These are phyloP conservation scores for Pichia ethanolica DNA, from an alignment of 805 yeast genomes.

Conservation along the genomic window DNA sequence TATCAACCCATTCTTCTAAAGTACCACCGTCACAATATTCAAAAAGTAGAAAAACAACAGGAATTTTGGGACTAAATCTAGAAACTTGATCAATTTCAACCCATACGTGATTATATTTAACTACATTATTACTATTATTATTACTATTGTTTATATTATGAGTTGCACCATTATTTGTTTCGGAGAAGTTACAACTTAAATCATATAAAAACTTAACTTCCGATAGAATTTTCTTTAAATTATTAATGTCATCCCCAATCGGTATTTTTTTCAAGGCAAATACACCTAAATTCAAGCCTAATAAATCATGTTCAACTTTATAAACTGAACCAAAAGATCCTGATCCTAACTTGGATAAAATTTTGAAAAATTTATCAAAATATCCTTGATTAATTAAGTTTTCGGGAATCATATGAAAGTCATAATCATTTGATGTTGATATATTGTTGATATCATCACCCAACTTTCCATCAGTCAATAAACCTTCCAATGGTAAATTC, in stretches of 20 bases:
- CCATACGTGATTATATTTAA: slow-evolving; percentile 90
- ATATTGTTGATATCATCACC: background rate
- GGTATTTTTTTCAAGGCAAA: slow-evolving; percentile 84
- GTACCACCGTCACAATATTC: slow-evolving; percentile 90
- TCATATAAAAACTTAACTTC: slow-evolving; percentile 71
- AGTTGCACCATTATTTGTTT: too few relatives aligned
- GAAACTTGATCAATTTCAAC: slow-evolving; percentile 55
- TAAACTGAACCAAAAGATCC: slow-evolving; percentile 84
- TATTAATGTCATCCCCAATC: slow-evolving; percentile 67
- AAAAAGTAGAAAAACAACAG: slow-evolving; percentile 67
- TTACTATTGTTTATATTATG: slow-evolving; percentile 4
- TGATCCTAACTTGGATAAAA: slow-evolving; percentile 56
- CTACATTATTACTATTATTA: slow-evolving; percentile 38
- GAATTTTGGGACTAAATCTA: slow-evolving; percentile 47
- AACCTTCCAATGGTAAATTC: background rate
- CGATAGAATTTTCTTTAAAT: slow-evolving; percentile 60
- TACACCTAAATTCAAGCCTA: slow-evolving; percentile 61
- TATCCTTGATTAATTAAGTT: slow-evolving; percentile 77
- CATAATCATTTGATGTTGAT: background rate
- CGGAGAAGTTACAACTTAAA: slow-evolving; percentile 26
- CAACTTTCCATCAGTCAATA: slow-evolving; percentile 1
- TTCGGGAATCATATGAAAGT: slow-evolving; percentile 14
- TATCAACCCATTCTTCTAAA: slow-evolving; percentile 55
- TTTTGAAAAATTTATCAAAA: slow-evolving; percentile 62
- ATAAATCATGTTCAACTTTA: slow-evolving; percentile 75